Evolutionary conservation across 2,329 filamentous ascomycete genomes (phyloP).

Genomic region (Sporothrix curviconia): DNA sequence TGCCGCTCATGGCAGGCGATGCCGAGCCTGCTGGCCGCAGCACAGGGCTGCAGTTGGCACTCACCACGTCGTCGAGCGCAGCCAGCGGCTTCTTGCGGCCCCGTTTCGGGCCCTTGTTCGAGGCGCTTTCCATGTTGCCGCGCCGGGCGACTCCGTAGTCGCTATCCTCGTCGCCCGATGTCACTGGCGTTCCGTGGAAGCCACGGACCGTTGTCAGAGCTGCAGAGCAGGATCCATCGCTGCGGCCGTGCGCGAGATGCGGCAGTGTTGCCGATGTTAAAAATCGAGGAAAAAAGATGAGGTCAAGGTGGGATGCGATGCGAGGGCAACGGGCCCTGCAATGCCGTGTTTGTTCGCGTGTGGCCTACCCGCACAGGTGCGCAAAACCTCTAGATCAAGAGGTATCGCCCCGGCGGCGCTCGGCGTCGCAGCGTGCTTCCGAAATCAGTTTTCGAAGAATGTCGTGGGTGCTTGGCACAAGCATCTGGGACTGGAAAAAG

Average conservation of each 20-base stretch:
- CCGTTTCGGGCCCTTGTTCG: slow-evolving; percentile 27
- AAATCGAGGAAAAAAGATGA: background rate
- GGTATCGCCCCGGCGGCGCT: slow-evolving; percentile 47
- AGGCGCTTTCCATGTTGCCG: slow-evolving; percentile 20
- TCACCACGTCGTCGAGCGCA: slow-evolving; percentile 51
- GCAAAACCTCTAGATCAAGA: slow-evolving; percentile 12
- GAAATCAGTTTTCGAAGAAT: slow-evolving; percentile 43
- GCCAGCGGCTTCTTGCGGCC: slow-evolving; percentile 33
- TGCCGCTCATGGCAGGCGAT: slow-evolving; percentile 61
- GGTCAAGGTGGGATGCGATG: background rate
- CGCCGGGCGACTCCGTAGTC: slow-evolving; percentile 33
- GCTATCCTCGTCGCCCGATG: slow-evolving; percentile 53
- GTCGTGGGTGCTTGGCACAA: slow-evolving; percentile 43
- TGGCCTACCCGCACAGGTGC: background rate
- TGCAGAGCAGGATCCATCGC: slow-evolving; percentile 43
- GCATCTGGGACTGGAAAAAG: slow-evolving; percentile 54
- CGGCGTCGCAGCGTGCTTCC: slow-evolving; percentile 50
- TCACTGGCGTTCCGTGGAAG: slow-evolving; percentile 47
- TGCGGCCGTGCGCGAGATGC: too few species aligned
- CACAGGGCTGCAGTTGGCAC: slow-evolving; percentile 56
- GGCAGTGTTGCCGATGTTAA: too few species aligned
- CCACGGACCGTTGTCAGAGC: slow-evolving; percentile 51
- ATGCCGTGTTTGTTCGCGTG: background rate
- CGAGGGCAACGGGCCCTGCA: background rate
- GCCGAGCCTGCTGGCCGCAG: slow-evolving; percentile 42